Evolutionary conservation across 495 filamentous ascomycete genomes (phyloP), one percentile per base, ranked within the genome.

Genomic region (Talaromyces proteolyticus): DNA sequence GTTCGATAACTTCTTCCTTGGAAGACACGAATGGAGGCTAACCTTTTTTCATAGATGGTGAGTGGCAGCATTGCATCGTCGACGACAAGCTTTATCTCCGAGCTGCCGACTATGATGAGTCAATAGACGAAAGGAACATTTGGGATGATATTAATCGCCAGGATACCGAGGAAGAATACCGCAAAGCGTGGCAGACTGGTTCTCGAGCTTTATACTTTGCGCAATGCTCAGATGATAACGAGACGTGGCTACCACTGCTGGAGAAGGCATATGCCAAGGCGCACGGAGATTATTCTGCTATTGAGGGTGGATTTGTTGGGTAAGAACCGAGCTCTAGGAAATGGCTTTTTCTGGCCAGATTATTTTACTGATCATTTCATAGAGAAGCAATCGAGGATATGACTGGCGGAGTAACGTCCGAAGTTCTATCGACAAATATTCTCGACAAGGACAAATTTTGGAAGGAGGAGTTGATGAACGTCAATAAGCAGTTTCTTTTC

Each of bases 261-360:
- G 92, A 97, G 60, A 97, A 97, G 65, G 92, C 92, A 0, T 97
- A 93, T 66, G 92, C 92, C 41, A 97, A 97, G 64, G 91, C 90
- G 10, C 92, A 97, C 57, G 90, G 89, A 3, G 88, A 93, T 61
- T 95, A 86, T 57, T 75, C 79, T 10, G 76, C 89, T 1, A 90
- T 96, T 42, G 85, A 92, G 52, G 89, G 90, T 17, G 91, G 91
- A 1, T 91, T 82, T 61, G 86, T 86, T 17, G 89, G 82, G 76
- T 80, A 64, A 40, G 63, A 47, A 11, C n/a, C n/a, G n/a, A n/a
- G n/a, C n/a, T n/a, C n/a, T n/a, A n/a, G n/a, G n/a, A n/a, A n/a
- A n/a, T n/a, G n/a, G n/a, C n/a, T n/a, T n/a, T n/a, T n/a, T n/a
- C n/a, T n/a, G n/a, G n/a, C n/a, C n/a, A n/a, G n/a, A 53, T 16